These are phyloP conservation scores for Brettanomyces sp. DNA, from an alignment of 805 yeast genomes.

Conservation along the genomic window DNA sequence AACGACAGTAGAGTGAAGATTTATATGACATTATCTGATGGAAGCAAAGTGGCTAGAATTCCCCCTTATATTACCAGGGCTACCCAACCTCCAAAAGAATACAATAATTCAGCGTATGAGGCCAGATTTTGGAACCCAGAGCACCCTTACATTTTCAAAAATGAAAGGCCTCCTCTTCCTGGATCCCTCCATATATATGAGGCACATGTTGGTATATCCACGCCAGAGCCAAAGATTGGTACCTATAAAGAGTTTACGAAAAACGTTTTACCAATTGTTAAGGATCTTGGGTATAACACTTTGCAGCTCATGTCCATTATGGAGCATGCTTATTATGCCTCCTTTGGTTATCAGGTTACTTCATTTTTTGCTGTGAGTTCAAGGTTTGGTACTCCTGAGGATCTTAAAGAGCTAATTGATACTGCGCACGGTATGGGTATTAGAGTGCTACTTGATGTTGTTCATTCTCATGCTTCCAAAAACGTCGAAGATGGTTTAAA, in stretches of 20 bases:
- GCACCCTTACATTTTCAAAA: slow-evolving; percentile 44
- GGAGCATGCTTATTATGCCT: slow-evolving; percentile 98
- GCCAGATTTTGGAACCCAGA: slow-evolving; percentile 90
- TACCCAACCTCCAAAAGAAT: slow-evolving; percentile 56
- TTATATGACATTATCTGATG: slow-evolving; percentile 52
- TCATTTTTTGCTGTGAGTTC: slow-evolving; percentile 86
- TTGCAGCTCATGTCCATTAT: slow-evolving; percentile 95
- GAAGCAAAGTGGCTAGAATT: slow-evolving; percentile 65
- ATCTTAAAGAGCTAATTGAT: slow-evolving; percentile 81
- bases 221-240: slow-evolving; percentile 81
- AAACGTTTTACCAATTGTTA: slow-evolving; percentile 75
- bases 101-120: slow-evolving; percentile 49
- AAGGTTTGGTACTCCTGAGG: slow-evolving; percentile 92
- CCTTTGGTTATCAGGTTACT: slow-evolving; percentile 96
- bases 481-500: slow-evolving; percentile 91
- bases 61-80: slow-evolving; percentile 90
- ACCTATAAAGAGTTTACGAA: slow-evolving; percentile 76
- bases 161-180: slow-evolving; percentile 52
- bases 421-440: slow-evolving; percentile 86
- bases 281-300: slow-evolving; percentile 80
- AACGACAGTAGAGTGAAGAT: slow-evolving; percentile 78
- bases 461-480: slow-evolving; percentile 93
- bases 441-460: slow-evolving; percentile 80
- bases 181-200: slow-evolving; percentile 71
- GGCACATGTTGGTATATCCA: slow-evolving; percentile 92